These are phyloP conservation scores for Termitomyces titanicus DNA, from an alignment of 768 basidiomycete genomes.

Conservation along the genomic window DNA sequence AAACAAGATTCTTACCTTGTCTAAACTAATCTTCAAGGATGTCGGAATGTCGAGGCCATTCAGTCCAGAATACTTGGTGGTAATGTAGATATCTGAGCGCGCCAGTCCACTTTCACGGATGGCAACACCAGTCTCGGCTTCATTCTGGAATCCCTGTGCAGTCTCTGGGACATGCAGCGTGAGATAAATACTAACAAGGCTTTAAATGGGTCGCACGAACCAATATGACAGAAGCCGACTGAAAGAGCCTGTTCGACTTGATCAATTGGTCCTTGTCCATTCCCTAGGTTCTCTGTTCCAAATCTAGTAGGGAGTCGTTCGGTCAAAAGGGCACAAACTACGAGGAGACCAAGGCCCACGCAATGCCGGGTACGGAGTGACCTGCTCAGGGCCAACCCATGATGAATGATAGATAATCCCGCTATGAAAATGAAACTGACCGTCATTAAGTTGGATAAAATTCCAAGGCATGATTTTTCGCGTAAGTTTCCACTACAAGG, in stretches of 20 bases:
- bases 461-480: constrained; percentile 59
- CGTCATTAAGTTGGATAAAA: constrained; percentile 55
- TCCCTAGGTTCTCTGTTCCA: constrained; percentile 65
- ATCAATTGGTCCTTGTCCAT: constrained; percentile 46
- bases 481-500: background rate
- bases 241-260: constrained; percentile 61
- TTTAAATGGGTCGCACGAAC: constrained; percentile 26
- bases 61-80: constrained; percentile 45
- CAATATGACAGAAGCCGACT: constrained; percentile 60
- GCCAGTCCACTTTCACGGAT: constrained; percentile 43
- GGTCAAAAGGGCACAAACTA: background rate
- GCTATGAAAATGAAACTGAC: constrained; percentile 21
- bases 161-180: constrained; percentile 57
- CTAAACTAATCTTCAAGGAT: constrained; percentile 42
- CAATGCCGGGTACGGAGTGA: constrained; percentile 43
- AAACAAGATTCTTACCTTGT: constrained; percentile 34
- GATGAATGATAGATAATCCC: background rate
- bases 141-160: constrained; percentile 50
- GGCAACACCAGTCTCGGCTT: constrained; percentile 35
- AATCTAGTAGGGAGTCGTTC: constrained; percentile 28
- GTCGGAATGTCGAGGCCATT: constrained; percentile 17
- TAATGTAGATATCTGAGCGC: constrained; percentile 46
- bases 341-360: background rate
- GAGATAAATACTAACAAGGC: background rate
- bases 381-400: constrained; percentile 25